Evolutionary conservation across 2,329 filamentous ascomycete species (phyloP).

Genomic region (Ascomycota sp.): DNA sequence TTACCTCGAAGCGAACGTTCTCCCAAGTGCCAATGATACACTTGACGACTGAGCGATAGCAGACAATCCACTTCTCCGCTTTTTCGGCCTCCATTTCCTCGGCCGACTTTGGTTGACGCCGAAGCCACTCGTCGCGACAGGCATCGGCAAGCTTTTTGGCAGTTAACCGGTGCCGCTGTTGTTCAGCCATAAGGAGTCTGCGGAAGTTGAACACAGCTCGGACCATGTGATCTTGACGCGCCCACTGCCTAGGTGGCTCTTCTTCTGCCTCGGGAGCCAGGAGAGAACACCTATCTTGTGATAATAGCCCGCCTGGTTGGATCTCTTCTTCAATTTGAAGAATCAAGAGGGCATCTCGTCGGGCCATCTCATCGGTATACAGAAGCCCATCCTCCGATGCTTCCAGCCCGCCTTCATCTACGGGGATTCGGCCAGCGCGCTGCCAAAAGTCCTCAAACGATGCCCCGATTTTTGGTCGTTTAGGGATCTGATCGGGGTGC

Average conservation of each 20-base stretch:
- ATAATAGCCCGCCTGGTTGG: conserved; percentile 53
- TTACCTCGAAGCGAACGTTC: conserved; percentile 38
- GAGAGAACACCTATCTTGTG: conserved; percentile 42
- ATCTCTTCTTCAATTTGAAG: conserved; percentile 49
- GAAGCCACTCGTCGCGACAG: conserved; percentile 52
- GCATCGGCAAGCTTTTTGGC: conserved; percentile 65
- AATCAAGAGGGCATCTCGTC: conserved; percentile 47
- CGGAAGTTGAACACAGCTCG: conserved; percentile 63
- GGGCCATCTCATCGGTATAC: conserved; percentile 38
- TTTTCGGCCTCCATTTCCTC: conserved; percentile 71
- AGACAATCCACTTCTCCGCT: conserved; percentile 37
- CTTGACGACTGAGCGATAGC: conserved; percentile 50
- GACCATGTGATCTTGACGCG: conserved; percentile 67
- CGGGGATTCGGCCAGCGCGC: conserved; percentile 25
- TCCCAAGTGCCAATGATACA: conserved; percentile 36
- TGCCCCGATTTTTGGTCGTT: conserved; percentile 27
- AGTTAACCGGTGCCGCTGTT: conserved; percentile 48
- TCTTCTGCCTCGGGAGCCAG: conserved; percentile 51
- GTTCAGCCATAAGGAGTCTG: conserved; percentile 57
- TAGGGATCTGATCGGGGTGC: conserved; percentile 33
- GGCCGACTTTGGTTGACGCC: conserved; percentile 48
- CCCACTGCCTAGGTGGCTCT: conserved; percentile 58
- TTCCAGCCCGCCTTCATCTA: conserved; percentile 35
- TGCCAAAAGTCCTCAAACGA: conserved; percentile 36
- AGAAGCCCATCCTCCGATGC: conserved; percentile 30